A percentile compares a stretch with the other conserved stretches of the same genome.
Conservation (phyloP, 2,329 filamentous ascomycete species). For the Phialemonium atrogriseum region DNA sequence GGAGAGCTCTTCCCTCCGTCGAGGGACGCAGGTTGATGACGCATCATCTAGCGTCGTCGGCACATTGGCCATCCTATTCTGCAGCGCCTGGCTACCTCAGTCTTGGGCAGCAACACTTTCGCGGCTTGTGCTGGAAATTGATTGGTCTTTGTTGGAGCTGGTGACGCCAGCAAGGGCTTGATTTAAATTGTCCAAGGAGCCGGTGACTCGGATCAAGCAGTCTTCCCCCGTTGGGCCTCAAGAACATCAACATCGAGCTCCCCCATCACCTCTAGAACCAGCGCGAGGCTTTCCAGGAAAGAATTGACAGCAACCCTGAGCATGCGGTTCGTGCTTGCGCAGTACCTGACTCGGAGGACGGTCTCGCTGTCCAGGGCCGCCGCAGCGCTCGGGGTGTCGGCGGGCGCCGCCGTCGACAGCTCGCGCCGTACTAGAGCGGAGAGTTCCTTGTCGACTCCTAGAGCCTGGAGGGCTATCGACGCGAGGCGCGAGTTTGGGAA, state of each 20-base stretch:
- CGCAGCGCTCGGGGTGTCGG: constrained; percentile 13
- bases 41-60: too few species aligned
- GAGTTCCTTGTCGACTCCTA: constrained; percentile 82
- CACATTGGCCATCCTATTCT: too few species aligned
- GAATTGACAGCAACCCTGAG: constrained; percentile 91
- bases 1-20: too few species aligned
- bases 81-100: too few species aligned
- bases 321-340: constrained; percentile 91
- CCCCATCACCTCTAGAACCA: constrained; percentile 84
- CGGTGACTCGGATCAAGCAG: too few species aligned
- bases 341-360: constrained; percentile 67
- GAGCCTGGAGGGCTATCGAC: constrained; percentile 61
- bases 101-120: too few species aligned
- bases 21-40: too few species aligned
- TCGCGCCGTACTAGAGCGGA: constrained; percentile 72
- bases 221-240: constrained; percentile 15
- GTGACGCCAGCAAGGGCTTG: too few species aligned
- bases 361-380: constrained; percentile 18
- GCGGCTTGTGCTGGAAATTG: too few species aligned
- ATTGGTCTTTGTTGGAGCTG: too few species aligned
- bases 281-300: constrained; percentile 82
- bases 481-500: constrained; percentile 77
- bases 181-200: too few species aligned
- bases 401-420: constrained; percentile 46
- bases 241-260: constrained; percentile 82